Evolutionary conservation across 2,329 filamentous ascomycete species (phyloP), one percentile per base, ranked within the genome.

Genomic region (Colletotrichum sp.): DNA sequence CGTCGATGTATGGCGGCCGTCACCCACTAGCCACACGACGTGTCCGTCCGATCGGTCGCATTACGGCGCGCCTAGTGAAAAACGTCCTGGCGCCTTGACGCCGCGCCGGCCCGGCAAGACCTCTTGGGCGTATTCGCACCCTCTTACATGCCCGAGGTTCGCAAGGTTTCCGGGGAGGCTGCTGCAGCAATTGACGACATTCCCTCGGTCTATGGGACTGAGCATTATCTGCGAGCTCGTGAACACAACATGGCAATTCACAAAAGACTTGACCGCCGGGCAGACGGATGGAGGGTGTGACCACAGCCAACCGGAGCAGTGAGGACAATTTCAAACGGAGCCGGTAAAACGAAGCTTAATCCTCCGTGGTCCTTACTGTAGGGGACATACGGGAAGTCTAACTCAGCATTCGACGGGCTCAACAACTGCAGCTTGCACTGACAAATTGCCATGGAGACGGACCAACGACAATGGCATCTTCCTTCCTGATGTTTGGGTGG

Each of bases 41-140:
- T 68, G 39, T 59, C 69, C 69, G 26, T 63, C 36, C 55, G 52
- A 72, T 63, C 55, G 30, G 30, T 72, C 55, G 15, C 55, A 64
- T 32, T 39, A 39, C 36, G 26, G 55, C 39, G 63, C 44, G 63
- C n/a, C 21, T 55, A 52, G 21, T 34, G 44, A 26, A 36, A 28
- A 65, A 55, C 39, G 59, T 15, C 36, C 49, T 36, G 24, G 34
- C 30, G 69, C 69, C 39, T 26, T 72, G 69, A 67, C 68, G 36
- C 72, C 69, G 72, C 34, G 69, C 69, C 72, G 62, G 49, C 34
- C 64, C 63, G 69, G 57, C 57, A 57, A 24, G 57, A 62, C 64
- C 67, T 52, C n/a, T 52, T 65, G 60, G 59, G 72, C 67, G 49
- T 52, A 34, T 60, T 71, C 21, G 30, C 57, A 64, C 32, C 39